phyloP scores from a whole-genome alignment of 225 moss, liverwort and hornwort species.

The Rhytidiadelphus loreus region DNA sequence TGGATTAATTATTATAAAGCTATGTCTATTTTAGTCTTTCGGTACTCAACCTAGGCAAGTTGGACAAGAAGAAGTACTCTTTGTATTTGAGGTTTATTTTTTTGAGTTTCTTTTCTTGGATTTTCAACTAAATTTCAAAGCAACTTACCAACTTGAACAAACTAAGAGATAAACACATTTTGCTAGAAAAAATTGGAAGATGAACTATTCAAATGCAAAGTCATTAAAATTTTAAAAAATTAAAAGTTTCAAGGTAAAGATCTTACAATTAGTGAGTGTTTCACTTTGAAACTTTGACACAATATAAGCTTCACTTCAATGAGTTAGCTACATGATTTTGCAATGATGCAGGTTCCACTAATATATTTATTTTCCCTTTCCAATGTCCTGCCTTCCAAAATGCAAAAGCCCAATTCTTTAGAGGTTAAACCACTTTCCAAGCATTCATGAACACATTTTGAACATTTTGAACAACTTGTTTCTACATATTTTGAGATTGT shows the following conservation, averaged over 20 bases:
- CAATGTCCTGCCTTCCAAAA: fast-evolving
- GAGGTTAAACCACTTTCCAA: fast-evolving
- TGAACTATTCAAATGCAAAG: background rate
- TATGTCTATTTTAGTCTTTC: too few relatives aligned
- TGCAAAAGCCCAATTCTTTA: background rate
- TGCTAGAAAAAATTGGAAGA: background rate
- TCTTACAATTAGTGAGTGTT: background rate
- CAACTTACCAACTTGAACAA: background rate
- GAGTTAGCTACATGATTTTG: background rate
- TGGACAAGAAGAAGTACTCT: background rate
- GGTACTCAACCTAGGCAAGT: fast-evolving
- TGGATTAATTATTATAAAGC: background rate
- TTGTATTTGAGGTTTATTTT: background rate
- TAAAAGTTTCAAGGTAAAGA: background rate
- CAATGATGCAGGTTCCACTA: fast-evolving
- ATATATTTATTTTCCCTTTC: too few relatives aligned
- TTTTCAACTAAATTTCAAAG: background rate
- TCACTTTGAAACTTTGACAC: background rate
- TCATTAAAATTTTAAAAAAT: fast-evolving
- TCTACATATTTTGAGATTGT: background rate
- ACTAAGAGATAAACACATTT: background rate
- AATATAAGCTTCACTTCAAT: background rate
- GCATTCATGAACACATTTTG: background rate
- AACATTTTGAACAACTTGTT: background rate
- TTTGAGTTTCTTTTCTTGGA: too few relatives aligned